Base-by-base conservation (phyloP, 257 asterid genomes). In the Ajuga chamaepitys region DNA sequence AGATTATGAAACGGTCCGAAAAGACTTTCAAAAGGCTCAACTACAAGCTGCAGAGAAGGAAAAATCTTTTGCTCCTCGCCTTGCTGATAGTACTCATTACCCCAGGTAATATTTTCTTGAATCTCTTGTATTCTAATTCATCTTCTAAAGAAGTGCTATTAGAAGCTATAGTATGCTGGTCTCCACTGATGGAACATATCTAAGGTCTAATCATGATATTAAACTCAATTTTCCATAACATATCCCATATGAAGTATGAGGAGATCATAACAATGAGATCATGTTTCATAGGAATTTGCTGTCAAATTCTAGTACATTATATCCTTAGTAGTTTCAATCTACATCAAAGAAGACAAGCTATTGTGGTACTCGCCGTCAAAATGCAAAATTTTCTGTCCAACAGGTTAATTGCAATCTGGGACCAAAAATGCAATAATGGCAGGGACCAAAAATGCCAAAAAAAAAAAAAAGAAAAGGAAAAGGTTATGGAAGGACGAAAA, bases 1-100 rank as follows among this genome's bases (percentile, higher is more conserved):
- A 79, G 87, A 84, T 58, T 84, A 81, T 42, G 82, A 81, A 64
- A 60, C 77, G 28, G 80, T 81, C 24, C 65, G 81, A 58, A 84
- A 75, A 72, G 90, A 84, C 32, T 84, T 81, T 67, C 82, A 84
- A 46, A 84, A 81, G 74, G 80, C 80, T 47, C 87, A 84, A 74
- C 64, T 67, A 58, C 76, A 81, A 71, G 87, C 85, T 22, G 87
- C 82, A 28, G 64, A 84, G 71, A 79, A 72, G 73, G 82, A 74
- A 73, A 72, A 78, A 57, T 71, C 83, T 59, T 74, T 35, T 62
- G 38, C 71, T 57, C 72, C 77, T 51, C 74, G 64, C 38, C 42
- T 53, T 67, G 70, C 81, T 48, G 68, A 74, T 24, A 62, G 46
- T 14, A 47, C 45, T 76, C 77, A 56, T 56, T 71, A 74, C 8